Evolutionary conservation across 371 early-diverging fungal genomes (phyloP).

Genomic region (Mortierella sp.): DNA sequence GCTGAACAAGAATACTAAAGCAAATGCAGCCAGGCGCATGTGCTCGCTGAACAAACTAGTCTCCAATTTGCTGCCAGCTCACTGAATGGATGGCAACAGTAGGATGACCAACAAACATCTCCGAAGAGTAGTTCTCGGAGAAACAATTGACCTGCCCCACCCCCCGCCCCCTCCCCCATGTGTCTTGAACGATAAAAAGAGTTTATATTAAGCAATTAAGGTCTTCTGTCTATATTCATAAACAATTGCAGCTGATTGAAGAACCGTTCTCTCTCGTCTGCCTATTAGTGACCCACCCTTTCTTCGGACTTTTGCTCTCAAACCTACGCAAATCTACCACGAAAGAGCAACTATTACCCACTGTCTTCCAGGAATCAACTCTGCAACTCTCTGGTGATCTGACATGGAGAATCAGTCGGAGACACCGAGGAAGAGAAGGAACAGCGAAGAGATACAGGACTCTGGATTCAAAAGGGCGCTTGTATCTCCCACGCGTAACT

Average conservation of each 20-base stretch:
- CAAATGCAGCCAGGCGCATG: not conserved
- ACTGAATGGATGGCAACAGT: not conserved
- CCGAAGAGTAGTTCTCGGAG: not conserved
- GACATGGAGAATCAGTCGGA: conserved; percentile 28
- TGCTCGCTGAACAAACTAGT: not conserved
- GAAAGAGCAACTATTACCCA: not conserved
- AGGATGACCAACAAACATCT: not conserved
- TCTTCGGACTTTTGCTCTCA: not conserved
- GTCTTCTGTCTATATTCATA: too few relatives aligned
- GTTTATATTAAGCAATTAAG: too few relatives aligned
- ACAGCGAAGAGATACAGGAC: conserved; percentile 24
- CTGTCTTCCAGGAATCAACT: not conserved
- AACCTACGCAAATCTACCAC: not conserved
- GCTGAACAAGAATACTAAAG: not conserved
- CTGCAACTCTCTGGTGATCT: not conserved
- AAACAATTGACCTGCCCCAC: too few relatives aligned
- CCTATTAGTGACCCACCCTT: too few relatives aligned
- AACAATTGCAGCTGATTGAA: not conserved
- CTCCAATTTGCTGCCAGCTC: not conserved
- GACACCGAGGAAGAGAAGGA: conserved; percentile 26
- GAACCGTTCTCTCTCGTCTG: not conserved
- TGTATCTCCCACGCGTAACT: conserved; percentile 9
- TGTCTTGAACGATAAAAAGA: too few relatives aligned
- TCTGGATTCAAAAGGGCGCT: conserved; percentile 28
- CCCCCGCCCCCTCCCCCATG: too few relatives aligned